Evolutionary conservation across 2,329 filamentous ascomycete genomes (phyloP), one percentile per base, ranked within the genome.

Genomic region (Atkinsonella texensis): DNA sequence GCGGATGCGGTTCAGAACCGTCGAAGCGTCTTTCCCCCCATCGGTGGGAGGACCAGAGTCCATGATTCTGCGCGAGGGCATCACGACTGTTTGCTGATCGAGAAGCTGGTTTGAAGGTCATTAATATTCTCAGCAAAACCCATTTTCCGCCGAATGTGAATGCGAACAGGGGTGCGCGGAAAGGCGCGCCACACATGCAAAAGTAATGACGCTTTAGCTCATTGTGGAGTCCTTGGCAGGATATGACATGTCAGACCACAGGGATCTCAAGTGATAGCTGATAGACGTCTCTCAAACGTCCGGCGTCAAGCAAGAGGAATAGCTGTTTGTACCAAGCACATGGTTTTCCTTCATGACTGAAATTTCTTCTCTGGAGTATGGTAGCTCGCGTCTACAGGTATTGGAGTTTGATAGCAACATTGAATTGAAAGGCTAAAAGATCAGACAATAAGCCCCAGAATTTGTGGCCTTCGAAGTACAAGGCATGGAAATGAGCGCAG

Each of bases 1-100:
- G 56, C 91, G 82, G 58, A 97, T 78, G 57, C 76, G 82, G 53
- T 81, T 72, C 31, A 94, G 73, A 51, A 81, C 60, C 4, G 46
- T 43, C 13, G 45, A 18, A 31, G 33, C 33, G 20, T 35, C 31
- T 10, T 4, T 23, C 15, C 8, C 45, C 20, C 42, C 31, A 20
- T 33, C 50, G 17, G 50, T 50, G n/a, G 40, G 33, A 18, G 45
- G 45, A 42, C 52, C 33, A 43, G 28, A 28, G 28, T 38, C 12
- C 41, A 49, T 41, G 38, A 40, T 32, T 47, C 53, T 57, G 18
- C 50, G 52, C 20, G 54, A 54, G 20, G 55, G 51, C 55, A 57
- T 57, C 31, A 46, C 48, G 32, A 39, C 20, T n/a, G n/a, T 46
- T 45, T 17, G 32, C 43, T 32, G 12, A 35, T 28, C 28, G 28